Evolutionary conservation across 192 early-diverging fungal species (phyloP), one percentile per base, ranked within the genome.

Genomic region (Coemansia sp.): DNA sequence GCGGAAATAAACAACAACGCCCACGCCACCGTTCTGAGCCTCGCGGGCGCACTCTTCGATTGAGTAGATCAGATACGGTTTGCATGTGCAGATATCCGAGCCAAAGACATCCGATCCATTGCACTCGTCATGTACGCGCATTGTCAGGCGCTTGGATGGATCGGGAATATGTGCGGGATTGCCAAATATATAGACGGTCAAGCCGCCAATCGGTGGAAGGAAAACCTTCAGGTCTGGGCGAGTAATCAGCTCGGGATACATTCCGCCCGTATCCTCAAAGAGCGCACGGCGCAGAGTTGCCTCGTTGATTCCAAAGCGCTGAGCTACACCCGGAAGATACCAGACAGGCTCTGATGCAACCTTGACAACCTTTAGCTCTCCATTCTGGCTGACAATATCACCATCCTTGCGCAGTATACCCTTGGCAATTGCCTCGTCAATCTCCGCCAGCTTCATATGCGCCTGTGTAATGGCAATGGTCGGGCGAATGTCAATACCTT

Each of bases 281-380:
- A 96, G 64, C 0, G 90, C 85, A 6, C 93, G 86, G 17, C 94
- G 86, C 59, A 97, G 80, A 12, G 84, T 77, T 7, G 86, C 81
- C 72, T 97, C 94, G 37, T 86, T 87, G 37, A 95, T 92, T 17
- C 88, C 86, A 70, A 97, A 88, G 6, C 93, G 83, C 46, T 85
- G 81, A 30, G 94, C 94, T 0, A 97, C 92, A 6, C 94, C 94
- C 7, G 94, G 94, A 3, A 97, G 78, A 60, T 87, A 87, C 94
- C 94, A 97, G 13, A 97, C 94, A 38, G 94, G 94, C 65, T 97
- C 94, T 10, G 93, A 83, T 6, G 94, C 94, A 19, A 91, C 94
- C 78, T 97, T 97, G 44, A 89, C 86, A 34, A 92, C 92, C 67
- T 85, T 87, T 22, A 97, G 68, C 53, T 97, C 90, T 23, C 93